phyloP scores from a whole-genome alignment of 768 basidiomycete genomes.

The Filobasidium wieringae region DNA sequence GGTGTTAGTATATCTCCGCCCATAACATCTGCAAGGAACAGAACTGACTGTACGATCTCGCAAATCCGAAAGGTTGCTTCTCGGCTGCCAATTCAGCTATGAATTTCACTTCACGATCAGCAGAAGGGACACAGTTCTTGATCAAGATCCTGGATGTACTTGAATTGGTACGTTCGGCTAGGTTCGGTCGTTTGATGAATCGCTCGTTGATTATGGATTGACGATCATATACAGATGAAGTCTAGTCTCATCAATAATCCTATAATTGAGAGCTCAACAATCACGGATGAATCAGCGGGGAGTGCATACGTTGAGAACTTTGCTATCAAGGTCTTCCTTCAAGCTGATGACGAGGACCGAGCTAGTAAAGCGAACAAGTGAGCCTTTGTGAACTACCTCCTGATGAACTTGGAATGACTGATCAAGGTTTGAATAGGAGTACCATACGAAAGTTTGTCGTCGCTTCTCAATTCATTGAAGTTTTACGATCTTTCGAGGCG shows the following conservation, averaged over 20 bases:
- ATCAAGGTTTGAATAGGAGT: slow-evolving; percentile 43
- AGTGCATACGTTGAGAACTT: slow-evolving; percentile 92
- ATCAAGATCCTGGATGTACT: slow-evolving; percentile 62
- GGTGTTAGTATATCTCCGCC: slow-evolving; percentile 56
- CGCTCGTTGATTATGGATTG: neutral
- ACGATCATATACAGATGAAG: slow-evolving; percentile 49
- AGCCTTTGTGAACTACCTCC: slow-evolving; percentile 15
- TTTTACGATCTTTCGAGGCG: slow-evolving; percentile 47
- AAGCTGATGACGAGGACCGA: slow-evolving; percentile 85
- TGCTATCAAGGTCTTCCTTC: slow-evolving; percentile 72
- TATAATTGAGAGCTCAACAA: slow-evolving; percentile 54
- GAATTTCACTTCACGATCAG: slow-evolving; percentile 46
- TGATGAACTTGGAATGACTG: neutral
- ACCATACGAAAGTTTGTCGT: slow-evolving; percentile 93
- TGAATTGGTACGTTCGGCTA: slow-evolving; percentile 46
- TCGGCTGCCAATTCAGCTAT: slow-evolving; percentile 84
- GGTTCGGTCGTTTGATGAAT: neutral
- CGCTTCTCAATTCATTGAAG: slow-evolving; percentile 85
- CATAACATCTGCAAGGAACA: neutral
- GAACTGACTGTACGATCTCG: neutral
- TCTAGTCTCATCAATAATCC: slow-evolving; percentile 43
- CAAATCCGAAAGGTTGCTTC: slow-evolving; percentile 57
- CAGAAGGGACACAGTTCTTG: slow-evolving; percentile 60
- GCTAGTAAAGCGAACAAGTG: slow-evolving; percentile 64
- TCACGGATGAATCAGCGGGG: slow-evolving; percentile 69